A percentile compares a stretch with the other conserved stretches of the same genome.
phyloP scores from a whole-genome alignment of 179 eudicot genomes.

The Kewa caespitosa region DNA sequence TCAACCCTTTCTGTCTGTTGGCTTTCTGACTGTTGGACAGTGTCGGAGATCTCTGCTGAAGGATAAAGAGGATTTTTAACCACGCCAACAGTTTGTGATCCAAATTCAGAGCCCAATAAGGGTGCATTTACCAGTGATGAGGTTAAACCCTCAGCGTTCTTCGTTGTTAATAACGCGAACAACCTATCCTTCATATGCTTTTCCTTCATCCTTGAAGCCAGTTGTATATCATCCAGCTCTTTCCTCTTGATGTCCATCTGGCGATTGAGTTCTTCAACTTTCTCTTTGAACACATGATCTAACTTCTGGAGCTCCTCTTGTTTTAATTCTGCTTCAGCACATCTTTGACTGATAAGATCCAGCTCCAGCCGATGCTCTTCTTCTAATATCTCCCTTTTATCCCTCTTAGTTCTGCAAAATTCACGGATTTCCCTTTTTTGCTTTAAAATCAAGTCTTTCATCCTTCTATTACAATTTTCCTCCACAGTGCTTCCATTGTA shows the following conservation, averaged over 20 bases:
- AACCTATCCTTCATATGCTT: conserved; percentile 20
- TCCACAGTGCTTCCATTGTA: conserved; percentile 8
- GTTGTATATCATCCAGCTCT: conserved; percentile 22
- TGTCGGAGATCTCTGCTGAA: neutral
- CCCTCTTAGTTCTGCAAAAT: conserved; percentile 20
- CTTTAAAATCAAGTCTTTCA: conserved; percentile 23
- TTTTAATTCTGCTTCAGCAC: conserved; percentile 18
- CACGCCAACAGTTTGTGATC: neutral
- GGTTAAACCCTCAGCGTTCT: neutral
- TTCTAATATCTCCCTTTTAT: conserved; percentile 26
- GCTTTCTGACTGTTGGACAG: neutral
- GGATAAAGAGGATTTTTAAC: conserved; percentile 7
- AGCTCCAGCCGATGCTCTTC: conserved; percentile 24
- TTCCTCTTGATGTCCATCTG: conserved; percentile 24
- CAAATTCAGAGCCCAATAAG: neutral
- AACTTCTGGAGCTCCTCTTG: conserved; percentile 24
- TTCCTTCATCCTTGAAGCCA: conserved; percentile 25
- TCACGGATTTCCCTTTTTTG: conserved; percentile 29
- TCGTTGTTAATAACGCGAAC: neutral
- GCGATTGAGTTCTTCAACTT: conserved; percentile 17
- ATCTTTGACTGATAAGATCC: conserved; percentile 19
- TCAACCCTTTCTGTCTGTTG: conserved; percentile 12
- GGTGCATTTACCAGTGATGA: conserved; percentile 8
- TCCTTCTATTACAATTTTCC: conserved; percentile 21
- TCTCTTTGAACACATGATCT: conserved; percentile 22